A percentile compares a stretch with the other conserved stretches of the same genome.
These are phyloP conservation scores for Penicillium frequentans DNA, from an alignment of 2,329 filamentous ascomycete species.

Conservation along the genomic window DNA sequence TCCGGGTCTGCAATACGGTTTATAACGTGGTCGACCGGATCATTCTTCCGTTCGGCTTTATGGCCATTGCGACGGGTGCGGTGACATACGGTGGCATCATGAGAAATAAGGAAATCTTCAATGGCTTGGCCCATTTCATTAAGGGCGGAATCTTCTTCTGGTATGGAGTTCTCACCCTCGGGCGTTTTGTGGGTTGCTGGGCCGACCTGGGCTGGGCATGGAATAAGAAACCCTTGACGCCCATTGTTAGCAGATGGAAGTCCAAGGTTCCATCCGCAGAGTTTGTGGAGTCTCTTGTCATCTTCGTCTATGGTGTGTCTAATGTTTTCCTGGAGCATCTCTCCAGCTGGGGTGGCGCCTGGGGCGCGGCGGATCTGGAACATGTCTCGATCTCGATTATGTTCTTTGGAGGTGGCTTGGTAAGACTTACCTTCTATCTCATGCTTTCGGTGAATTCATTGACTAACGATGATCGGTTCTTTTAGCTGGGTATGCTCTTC, in stretches of 20 bases:
- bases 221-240: constrained; percentile 72
- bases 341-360: constrained; percentile 67
- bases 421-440: constrained; percentile 38
- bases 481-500: constrained; percentile 75
- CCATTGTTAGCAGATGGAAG: constrained; percentile 62
- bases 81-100: constrained; percentile 81
- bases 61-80: constrained; percentile 69
- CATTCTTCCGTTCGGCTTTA: constrained; percentile 75
- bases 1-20: constrained; percentile 58
- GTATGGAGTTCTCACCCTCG: constrained; percentile 83
- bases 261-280: constrained; percentile 70
- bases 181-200: constrained; percentile 87
- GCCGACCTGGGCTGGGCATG: constrained; percentile 92
- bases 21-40: constrained; percentile 73
- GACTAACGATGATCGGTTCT: neutral
- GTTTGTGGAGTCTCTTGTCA: constrained; percentile 85
- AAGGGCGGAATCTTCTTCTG: constrained; percentile 96
- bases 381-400: constrained; percentile 90
- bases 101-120: constrained; percentile 70
- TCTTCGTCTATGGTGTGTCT: constrained; percentile 83
- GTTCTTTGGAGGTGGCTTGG: constrained; percentile 88
- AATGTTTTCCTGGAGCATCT: constrained; percentile 95
- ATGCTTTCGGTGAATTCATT: too few relatives aligned
- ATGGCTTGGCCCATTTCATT: constrained; percentile 86
- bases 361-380: constrained; percentile 80